Base-by-base conservation (phyloP, 1,139 yeast species). In the Eremothecium coryli region DNA sequence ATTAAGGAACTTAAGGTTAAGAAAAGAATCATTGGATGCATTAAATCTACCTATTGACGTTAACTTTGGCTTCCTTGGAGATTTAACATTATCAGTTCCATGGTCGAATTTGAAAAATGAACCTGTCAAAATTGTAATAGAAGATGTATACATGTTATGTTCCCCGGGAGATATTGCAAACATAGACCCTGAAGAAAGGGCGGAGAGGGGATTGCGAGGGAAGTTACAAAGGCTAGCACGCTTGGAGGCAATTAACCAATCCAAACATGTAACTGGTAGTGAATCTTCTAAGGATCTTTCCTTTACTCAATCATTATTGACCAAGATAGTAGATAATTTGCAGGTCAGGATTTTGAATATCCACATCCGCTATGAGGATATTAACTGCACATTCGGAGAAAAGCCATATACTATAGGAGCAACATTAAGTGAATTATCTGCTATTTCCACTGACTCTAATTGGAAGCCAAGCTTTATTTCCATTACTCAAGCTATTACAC, bases 91-190 rank as follows among this genome's bases (percentile, higher is more conserved):
- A 38, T 95, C 82, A 53, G 90, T 93, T 26, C 98, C 99, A 0
- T 93, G 98, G 97, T 81, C 97, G 1, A 90, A 86, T 53, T 65
- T 93, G 44, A 88, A 88, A 51, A 79, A 84, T 18, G 84, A 88
- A 50, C 98, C 99, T 0, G 98, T 90, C 9, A 82, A 82, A 57
- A 73, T 93, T 11, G 66, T 75, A n/a, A 82, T 93, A 42, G 90
- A 90, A 48, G 93, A 90, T 56, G 90, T 86, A 8, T 86, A 79
- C 51, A 56, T 93, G 29, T 64, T 93, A 29, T 94, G 94, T 2
- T 65, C 78, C 1, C 96, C 98, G 1, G 74, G 71, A 24, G 62
- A 66, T n/a, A 57, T 69, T 13, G 58, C 66, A 14, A 67, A 65
- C 29, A 75, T 70, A 45, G 76, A 82, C 48, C 65, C 69, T 3